Percentiles rank a stretch among this genome's conserved stretches.
These are phyloP conservation scores for Phytophthora idaei DNA, from an alignment of 352 stramenopile genomes.

Conservation along the genomic window DNA sequence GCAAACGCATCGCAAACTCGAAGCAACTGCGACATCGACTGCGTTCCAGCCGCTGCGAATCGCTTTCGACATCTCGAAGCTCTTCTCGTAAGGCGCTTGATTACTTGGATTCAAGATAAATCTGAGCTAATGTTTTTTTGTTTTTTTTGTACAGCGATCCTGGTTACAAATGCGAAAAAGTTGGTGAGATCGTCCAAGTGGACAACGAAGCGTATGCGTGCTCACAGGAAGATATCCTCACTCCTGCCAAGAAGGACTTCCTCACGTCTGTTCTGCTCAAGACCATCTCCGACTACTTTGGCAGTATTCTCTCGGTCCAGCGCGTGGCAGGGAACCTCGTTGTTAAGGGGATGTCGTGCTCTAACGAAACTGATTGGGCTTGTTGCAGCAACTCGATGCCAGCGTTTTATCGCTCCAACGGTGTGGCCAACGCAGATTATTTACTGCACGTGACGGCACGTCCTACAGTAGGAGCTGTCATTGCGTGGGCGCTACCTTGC, in stretches of 20 bases:
- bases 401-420: slow-evolving; percentile 47
- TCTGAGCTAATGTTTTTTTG: background rate
- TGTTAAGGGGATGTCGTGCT: slow-evolving; percentile 58
- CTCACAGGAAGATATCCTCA: slow-evolving; percentile 60
- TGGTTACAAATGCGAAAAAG: slow-evolving; percentile 59
- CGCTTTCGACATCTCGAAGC: slow-evolving; percentile 77
- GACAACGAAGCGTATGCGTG: slow-evolving; percentile 62
- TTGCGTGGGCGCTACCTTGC: slow-evolving; percentile 83
- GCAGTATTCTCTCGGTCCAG: slow-evolving; percentile 65
- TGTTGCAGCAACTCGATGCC: slow-evolving; percentile 67
- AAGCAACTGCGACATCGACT: slow-evolving; percentile 20
- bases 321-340: slow-evolving; percentile 70
- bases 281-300: slow-evolving; percentile 67
- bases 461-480: slow-evolving; percentile 67
- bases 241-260: slow-evolving; percentile 69
- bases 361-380: slow-evolving; percentile 52
- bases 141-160: slow-evolving; percentile 45
- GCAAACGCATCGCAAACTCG: slow-evolving; percentile 37
- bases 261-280: slow-evolving; percentile 72
- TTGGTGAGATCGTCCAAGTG: slow-evolving; percentile 53
- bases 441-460: slow-evolving; percentile 78
- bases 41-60: slow-evolving; percentile 79
- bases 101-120: slow-evolving; percentile 3
- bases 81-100: slow-evolving; percentile 46
- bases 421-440: slow-evolving; percentile 74